Evolutionary conservation across 116 monocot species (phyloP), one percentile per base, ranked within the genome.

Genomic region (Trichopus zeylanicus): DNA sequence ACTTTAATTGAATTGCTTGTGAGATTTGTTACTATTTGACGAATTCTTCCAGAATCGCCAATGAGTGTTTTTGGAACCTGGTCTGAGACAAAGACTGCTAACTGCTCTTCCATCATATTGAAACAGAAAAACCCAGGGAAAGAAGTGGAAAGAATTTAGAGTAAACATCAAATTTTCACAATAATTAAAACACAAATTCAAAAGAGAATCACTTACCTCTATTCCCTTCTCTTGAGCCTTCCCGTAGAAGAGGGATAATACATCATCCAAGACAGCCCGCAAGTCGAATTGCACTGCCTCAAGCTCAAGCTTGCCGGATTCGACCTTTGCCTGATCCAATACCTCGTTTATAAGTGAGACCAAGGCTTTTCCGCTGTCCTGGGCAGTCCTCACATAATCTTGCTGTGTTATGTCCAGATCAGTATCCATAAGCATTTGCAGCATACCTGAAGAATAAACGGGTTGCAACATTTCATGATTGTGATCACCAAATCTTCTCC

Each of bases 351-450:
- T 91, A 53, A 98, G 82, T 16, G 91, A 91, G 0, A 98, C 97
- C 29, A 98, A 65, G 56, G 91, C 85, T 63, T 98, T 98, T 19
- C 97, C 97, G 56, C 97, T 98, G 26, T 81, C 97, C 72, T 91
- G 91, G 37, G 97, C 91, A 62, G 91, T 98, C 77, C 82, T 82
- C 48, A 91, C 97, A 70, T 82, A 98, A 67, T 98, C 97, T 75
- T 98, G 82, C 59, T 98, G 97, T 65, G 88, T 88, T 67, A 80
- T 71, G 55, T 98, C 97, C 55, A 98, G 68, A 49, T 81, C 72
- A 30, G 97, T 98, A 68, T 91, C 97, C 87, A 98, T 88, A 38
- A 98, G 82, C 97, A 98, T 87, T 72, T 98, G 97, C 56, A 98
- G 63, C 97, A 98, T 98, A 22, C 97, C 97, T 98, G 70, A 70